Evolutionary conservation across 176 grass and related monocot species (phyloP).

Genomic region (Avena atlantica): DNA sequence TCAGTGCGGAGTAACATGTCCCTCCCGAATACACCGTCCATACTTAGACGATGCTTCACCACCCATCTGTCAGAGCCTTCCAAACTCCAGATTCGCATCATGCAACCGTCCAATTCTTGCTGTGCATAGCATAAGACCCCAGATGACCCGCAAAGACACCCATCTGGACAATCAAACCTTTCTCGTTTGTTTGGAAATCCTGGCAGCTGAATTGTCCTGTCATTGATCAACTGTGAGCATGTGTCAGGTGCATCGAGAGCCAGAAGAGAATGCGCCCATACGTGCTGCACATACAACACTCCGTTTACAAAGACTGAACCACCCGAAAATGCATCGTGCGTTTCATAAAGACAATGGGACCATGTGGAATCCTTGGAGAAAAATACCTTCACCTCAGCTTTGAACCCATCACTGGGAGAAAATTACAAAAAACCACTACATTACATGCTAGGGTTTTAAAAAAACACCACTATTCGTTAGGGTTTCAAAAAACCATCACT

Average conservation of each 20-base stretch:
- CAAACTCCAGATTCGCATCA: conserved; percentile 36
- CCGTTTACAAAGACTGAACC: background rate
- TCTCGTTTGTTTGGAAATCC: background rate
- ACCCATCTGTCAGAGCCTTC: conserved; percentile 19
- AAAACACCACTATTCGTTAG: too few relatives aligned
- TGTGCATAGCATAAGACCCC: conserved; percentile 25
- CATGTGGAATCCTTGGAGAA: background rate
- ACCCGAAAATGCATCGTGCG: background rate
- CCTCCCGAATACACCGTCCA: conserved; percentile 6
- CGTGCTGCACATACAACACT: background rate
- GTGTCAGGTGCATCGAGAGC: background rate
- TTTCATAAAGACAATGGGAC: background rate
- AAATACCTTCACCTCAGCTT: background rate
- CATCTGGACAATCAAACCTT: background rate
- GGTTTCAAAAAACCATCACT: too few relatives aligned
- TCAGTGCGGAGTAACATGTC: background rate
- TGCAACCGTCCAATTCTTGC: background rate
- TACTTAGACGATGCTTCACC: conserved; percentile 29
- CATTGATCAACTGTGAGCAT: background rate
- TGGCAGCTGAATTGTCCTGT: conserved; percentile 2
- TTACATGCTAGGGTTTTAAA: too few relatives aligned
- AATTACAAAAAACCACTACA: too few relatives aligned
- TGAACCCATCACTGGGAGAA: background rate
- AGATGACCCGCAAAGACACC: conserved; percentile 9
- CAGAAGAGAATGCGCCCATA: background rate